phyloP scores from a whole-genome alignment of 441 rosid genomes.

The Bruguiera hainesii region DNA sequence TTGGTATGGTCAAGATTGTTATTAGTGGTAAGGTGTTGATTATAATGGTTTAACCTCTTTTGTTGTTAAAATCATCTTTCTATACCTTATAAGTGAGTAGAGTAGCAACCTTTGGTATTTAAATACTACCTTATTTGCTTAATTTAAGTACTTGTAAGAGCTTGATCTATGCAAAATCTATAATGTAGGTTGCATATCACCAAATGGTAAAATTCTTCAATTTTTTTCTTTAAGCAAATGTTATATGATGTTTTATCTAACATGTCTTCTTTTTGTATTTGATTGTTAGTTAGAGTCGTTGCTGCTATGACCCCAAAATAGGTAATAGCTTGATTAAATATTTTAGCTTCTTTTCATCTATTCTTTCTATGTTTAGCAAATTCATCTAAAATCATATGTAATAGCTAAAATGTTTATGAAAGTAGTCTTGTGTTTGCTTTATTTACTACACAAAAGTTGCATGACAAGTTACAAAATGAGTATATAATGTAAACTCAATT shows the following conservation, averaged over 20 bases:
- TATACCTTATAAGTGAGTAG: neutral
- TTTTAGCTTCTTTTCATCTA: too few relatives aligned
- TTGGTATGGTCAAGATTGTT: conserved; percentile 14
- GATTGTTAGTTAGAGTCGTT: too few relatives aligned
- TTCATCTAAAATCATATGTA: too few relatives aligned
- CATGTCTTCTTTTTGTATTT: too few relatives aligned
- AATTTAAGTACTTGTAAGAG: conserved; percentile 9
- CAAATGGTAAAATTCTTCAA: neutral
- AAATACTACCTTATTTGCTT: conserved; percentile 8
- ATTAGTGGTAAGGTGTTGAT: conserved; percentile 5
- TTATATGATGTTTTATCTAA: too few relatives aligned
- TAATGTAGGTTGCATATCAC: neutral
- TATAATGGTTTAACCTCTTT: neutral
- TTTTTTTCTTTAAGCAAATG: neutral
- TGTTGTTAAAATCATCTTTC: conserved; percentile 1
- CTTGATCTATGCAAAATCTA: neutral
- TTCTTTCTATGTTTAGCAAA: too few relatives aligned
- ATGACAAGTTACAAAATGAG: too few relatives aligned
- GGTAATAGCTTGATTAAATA: neutral
- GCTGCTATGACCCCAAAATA: too few relatives aligned
- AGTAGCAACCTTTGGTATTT: neutral
- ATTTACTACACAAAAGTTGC: too few relatives aligned
- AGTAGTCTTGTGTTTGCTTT: too few relatives aligned
- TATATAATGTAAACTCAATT: too few relatives aligned
- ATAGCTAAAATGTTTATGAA: too few relatives aligned